Conservation (phyloP, 176 grass and related monocot genomes). For the Thinopyrum elongatum region DNA sequence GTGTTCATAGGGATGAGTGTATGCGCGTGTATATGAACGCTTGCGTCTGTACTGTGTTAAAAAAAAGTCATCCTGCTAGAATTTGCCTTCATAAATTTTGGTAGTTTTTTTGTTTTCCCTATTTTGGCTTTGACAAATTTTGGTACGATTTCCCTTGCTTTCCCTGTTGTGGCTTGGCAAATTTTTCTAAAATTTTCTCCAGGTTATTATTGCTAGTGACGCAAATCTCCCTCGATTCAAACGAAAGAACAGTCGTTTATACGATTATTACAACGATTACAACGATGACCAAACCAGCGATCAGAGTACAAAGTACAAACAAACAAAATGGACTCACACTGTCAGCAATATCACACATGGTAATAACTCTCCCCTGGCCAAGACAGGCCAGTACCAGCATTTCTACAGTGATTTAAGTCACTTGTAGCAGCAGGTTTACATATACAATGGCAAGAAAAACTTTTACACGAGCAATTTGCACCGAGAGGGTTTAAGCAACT, state of each 20-base stretch:
- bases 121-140: neutral
- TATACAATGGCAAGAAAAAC: neutral
- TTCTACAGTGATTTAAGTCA: neutral
- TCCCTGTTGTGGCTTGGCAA: neutral
- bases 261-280: neutral
- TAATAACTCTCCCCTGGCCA: neutral
- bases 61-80: no score
- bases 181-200: neutral
- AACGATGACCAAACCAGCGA: neutral
- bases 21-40: no score
- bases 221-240: neutral
- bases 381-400: neutral
- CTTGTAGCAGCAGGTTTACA: conserved; percentile 24
- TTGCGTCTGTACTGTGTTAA: no score
- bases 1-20: no score
- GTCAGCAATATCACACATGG: neutral
- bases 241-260: neutral
- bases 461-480: neutral
- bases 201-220: no score
- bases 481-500: neutral
- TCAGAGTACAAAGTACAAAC: neutral
- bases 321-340: neutral
- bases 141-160: neutral
- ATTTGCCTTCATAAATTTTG: no score
- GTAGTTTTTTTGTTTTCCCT: no score